Conservation (phyloP, 257 asterid species). For the Primulina eburnea region DNA sequence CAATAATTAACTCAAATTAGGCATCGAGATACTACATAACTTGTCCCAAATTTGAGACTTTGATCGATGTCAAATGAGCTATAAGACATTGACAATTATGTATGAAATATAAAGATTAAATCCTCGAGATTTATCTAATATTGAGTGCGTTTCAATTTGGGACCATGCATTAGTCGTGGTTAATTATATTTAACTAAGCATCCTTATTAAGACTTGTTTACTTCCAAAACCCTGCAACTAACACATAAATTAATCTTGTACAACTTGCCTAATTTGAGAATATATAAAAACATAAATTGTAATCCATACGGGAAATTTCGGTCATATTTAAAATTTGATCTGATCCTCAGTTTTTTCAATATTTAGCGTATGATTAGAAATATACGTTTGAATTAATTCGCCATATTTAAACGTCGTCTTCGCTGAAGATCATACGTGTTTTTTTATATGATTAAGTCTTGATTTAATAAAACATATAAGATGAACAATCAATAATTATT, state of each 20-base stretch:
- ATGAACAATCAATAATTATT: too few species aligned
- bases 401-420: neutral
- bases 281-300: neutral
- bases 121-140: neutral
- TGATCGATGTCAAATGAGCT: too few species aligned
- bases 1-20: too few species aligned
- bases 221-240: constrained; percentile 16
- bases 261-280: neutral
- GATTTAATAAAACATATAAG: too few species aligned
- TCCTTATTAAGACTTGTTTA: constrained; percentile 18
- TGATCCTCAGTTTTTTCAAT: too few species aligned
- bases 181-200: constrained; percentile 3
- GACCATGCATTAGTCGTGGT: neutral
- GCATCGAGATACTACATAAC: too few species aligned
- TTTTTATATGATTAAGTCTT: too few species aligned
- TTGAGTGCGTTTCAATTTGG: neutral
- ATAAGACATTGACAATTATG: neutral
- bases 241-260: constrained; percentile 11
- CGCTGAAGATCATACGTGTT: neutral
- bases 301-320: too few species aligned
- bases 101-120: neutral
- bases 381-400: neutral
- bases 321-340: too few species aligned
- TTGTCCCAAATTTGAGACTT: too few species aligned
- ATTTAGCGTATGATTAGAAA: too few species aligned